Evolutionary conservation across 2,329 filamentous ascomycete species (phyloP).

Genomic region (Fusarium sp.): DNA sequence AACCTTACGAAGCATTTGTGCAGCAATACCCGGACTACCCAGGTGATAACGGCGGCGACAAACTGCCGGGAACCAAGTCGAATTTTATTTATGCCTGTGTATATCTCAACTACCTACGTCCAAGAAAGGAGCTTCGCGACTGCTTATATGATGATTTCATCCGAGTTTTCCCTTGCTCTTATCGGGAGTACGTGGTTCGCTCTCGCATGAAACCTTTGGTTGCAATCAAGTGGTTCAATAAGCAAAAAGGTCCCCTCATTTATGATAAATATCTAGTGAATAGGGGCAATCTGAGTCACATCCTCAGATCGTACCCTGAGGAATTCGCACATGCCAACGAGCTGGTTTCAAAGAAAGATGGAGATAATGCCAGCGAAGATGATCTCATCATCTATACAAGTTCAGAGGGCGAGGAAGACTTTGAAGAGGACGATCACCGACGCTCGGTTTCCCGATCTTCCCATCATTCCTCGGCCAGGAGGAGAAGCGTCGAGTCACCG

Average conservation of each 20-base stretch:
- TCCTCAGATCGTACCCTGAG: constrained; percentile 52
- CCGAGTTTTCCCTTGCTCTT: constrained; percentile 57
- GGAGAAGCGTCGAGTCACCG: neutral
- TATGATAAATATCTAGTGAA: constrained; percentile 51
- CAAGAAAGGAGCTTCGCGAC: constrained; percentile 52
- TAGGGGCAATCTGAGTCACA: constrained; percentile 51
- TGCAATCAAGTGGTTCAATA: constrained; percentile 59
- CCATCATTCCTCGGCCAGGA: neutral
- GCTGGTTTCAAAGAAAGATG: constrained; percentile 19
- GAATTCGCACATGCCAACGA: constrained; percentile 45
- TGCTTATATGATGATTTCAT: constrained; percentile 68
- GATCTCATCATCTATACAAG: constrained; percentile 34
- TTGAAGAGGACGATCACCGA: neutral
- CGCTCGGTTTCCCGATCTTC: neutral
- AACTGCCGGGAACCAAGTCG: constrained; percentile 49
- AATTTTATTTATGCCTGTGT: constrained; percentile 61
- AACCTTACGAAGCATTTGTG: constrained; percentile 56
- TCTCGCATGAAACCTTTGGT: constrained; percentile 49
- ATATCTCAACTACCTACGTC: constrained; percentile 56
- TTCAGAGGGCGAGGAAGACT: constrained; percentile 16
- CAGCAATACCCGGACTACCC: constrained; percentile 59
- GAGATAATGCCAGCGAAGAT: constrained; percentile 8
- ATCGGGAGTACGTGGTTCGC: constrained; percentile 55
- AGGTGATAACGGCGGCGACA: constrained; percentile 49
- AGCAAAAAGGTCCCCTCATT: constrained; percentile 39